Base-by-base conservation (phyloP, 2,329 filamentous ascomycete species). In the Decorospora gaudefroyi region DNA sequence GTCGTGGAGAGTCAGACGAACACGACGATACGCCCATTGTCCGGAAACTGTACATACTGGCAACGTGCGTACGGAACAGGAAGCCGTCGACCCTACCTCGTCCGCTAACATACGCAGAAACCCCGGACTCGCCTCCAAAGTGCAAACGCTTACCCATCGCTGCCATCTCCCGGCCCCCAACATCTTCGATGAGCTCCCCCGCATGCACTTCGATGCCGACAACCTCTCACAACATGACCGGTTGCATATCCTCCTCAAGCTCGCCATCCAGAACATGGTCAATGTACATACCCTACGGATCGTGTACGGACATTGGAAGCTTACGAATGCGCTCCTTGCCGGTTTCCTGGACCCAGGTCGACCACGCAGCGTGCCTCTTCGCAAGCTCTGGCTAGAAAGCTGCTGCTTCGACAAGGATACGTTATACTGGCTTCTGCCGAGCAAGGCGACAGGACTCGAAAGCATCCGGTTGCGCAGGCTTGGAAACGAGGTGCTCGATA, bases 351-450 rank as follows among this genome's bases (percentile, higher is more conserved):
- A 72, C 29, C 55, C 57, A 10, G 15, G 41, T 2, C 53, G 69
- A 12, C 49, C 59, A 8, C 60, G 61, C 2, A 50, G 49, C 12
- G 50, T 60, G 6, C 65, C 65, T 2, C 45, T 76, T 10, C 64
- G 69, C 8, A 70, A 62, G 37, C 63, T 77, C 4, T 77, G 75
- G 75, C 58, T 77, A 3, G 75, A 77, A 40, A 74, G 69, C 38
- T 74, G 71, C 43, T 68, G 66, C 11, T 58, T 63, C 7, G 61
- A 64, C 4, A 61, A 63, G 1, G 37, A 53, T 9, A 40, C 53
- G 3, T 41, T 55, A 10, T 41, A 26, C 11, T 51, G 60, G 19
- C 51, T 57, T 3, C 34, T 53, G 1, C 23, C 49, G 12, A 11
- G 64, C 4, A 49, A 67, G 30, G 59, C 66, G 2, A 53, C 47